Evolutionary conservation across 345 rosid species (phyloP), one percentile per base, ranked within the genome.

Genomic region (Aquilaria sinensis): DNA sequence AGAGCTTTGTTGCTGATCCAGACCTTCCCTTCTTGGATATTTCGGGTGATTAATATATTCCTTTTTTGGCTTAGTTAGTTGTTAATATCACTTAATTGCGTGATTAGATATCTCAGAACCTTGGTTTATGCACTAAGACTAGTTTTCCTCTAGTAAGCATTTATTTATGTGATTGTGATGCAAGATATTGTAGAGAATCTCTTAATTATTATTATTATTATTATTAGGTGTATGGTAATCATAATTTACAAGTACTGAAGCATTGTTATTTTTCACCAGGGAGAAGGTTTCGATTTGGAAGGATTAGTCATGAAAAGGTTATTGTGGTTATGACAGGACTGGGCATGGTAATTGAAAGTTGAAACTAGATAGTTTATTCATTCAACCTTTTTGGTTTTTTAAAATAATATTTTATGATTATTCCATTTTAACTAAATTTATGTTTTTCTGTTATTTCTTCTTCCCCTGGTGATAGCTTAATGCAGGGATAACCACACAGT

Each of bases 321-420:
- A 70, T 88, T 29, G 60, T 88, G 46, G 88, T 84, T 47, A 73
- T 88, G 91, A 77, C 82, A 9, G 91, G 97, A 58, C 63, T 83
- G 57, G 77, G 89, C 61, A 88, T 85, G 97, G 96, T 84, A 60
- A 12, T 71, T 23, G 9, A 7, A 10, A 45, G 33, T 9, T 3
- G 9, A 31, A 43, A 50, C 15, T 57, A 4, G 1, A 33, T 6
- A 10, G 15, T 48, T 5, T 61, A 34, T 16, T 29, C 16, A 53
- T 52, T 2, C 23, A 29, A 47, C 30, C 13, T 54, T 54, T 31
- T 5, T 37, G n/a, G n/a, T n/a, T 9, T 56, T 5, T 6, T 47
- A 16, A 23, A 23, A 16, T 16, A 16, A 16, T 23, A 23, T 23
- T 23, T 23, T 23, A 23, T 23, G 23, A 23, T 23, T 23, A 23